phyloP scores from a whole-genome alignment of 2,329 filamentous ascomycete species.

The Talaromyces verruculosus region DNA sequence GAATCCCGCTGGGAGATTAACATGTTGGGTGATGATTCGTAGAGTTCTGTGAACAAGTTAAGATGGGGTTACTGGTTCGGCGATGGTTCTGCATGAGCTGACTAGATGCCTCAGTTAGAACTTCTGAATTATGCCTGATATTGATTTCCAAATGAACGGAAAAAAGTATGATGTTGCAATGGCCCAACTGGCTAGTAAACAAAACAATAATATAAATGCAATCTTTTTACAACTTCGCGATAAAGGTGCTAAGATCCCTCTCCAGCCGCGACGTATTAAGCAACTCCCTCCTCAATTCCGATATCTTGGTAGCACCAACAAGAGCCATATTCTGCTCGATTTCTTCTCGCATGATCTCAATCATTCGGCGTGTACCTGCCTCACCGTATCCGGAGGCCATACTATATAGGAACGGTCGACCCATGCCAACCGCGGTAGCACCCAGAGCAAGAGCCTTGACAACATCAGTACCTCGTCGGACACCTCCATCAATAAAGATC shows the following conservation, averaged over 20 bases:
- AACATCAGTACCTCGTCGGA: constrained; percentile 65
- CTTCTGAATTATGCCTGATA: not conserved
- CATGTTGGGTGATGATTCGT: not conserved
- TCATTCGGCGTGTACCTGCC: constrained; percentile 53
- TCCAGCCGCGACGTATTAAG: constrained; percentile 36
- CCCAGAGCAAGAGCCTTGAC: constrained; percentile 67
- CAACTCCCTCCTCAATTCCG: constrained; percentile 32
- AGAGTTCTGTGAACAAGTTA: not conserved
- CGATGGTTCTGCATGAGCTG: too few relatives aligned
- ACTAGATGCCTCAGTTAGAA: too few relatives aligned
- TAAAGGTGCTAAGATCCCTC: constrained; percentile 31
- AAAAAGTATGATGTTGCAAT: not conserved
- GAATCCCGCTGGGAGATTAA: not conserved
- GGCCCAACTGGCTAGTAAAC: too few relatives aligned
- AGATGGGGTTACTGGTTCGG: not conserved
- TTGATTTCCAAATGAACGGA: not conserved
- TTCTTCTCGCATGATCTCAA: constrained; percentile 36
- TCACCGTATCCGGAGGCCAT: constrained; percentile 58
- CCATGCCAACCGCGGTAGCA: constrained; percentile 63
- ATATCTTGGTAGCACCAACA: constrained; percentile 31
- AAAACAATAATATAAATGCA: not conserved
- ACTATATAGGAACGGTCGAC: constrained; percentile 60
- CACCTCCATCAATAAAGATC: constrained; percentile 64
- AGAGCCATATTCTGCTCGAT: constrained; percentile 39
- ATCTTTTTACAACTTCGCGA: constrained; percentile 14